phyloP scores from a whole-genome alignment of 78 protist genomes.

The Ministeria vibrans region DNA sequence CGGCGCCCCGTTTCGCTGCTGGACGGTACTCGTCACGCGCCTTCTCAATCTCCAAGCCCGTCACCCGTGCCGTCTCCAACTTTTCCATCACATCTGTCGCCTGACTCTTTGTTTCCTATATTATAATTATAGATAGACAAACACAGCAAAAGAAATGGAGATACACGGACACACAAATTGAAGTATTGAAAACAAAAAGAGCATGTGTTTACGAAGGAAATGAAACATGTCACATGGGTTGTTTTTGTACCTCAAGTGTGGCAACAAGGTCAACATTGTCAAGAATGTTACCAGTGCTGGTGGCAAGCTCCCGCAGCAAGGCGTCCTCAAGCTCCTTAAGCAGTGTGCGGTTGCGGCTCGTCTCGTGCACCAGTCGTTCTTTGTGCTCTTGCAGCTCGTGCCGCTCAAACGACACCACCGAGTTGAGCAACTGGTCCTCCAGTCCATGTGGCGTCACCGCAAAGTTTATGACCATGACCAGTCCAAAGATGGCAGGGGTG shows the following conservation, averaged over 20 bases:
- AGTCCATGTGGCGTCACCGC: slow-evolving; percentile 77
- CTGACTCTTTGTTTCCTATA: slow-evolving; percentile 63
- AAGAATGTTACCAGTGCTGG: slow-evolving; percentile 62
- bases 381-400: slow-evolving; percentile 45
- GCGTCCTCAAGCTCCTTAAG: slow-evolving; percentile 83
- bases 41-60: slow-evolving; percentile 47
- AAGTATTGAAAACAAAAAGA: too few species aligned
- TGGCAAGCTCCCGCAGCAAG: slow-evolving; percentile 66
- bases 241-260: slow-evolving; percentile 76
- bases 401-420: slow-evolving; percentile 61
- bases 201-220: too few species aligned
- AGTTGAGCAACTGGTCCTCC: slow-evolving; percentile 78
- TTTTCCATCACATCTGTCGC: slow-evolving; percentile 56
- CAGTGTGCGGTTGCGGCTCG: slow-evolving; percentile 40
- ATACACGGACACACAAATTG: too few species aligned
- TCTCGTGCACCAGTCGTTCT: slow-evolving; percentile 37
- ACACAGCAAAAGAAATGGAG: too few species aligned
- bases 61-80: slow-evolving; percentile 48
- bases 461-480: slow-evolving; percentile 72
- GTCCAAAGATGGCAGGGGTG: slow-evolving; percentile 70
- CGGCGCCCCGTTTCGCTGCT: slow-evolving; percentile 79
- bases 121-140: too few species aligned
- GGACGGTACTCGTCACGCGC: slow-evolving; percentile 59
- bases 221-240: too few species aligned
- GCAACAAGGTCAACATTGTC: slow-evolving; percentile 75